A percentile compares a stretch with the other conserved stretches of the same genome.
phyloP scores from a whole-genome alignment of 1,139 yeast genomes.

The Komagataea norvegica region DNA sequence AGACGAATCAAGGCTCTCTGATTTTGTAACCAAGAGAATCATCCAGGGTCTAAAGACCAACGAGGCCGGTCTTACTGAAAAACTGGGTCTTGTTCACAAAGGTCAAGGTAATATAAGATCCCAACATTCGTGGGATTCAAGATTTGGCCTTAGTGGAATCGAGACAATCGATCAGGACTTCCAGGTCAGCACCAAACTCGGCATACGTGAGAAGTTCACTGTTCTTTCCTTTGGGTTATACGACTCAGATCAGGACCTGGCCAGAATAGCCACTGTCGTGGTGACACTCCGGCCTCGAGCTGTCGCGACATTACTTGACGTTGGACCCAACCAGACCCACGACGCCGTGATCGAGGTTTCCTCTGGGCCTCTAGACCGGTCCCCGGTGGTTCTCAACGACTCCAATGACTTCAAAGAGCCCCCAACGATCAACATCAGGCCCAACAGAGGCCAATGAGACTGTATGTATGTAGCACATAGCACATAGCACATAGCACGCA shows the following conservation, averaged over 20 bases:
- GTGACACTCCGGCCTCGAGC: constrained; percentile 17
- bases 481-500: no score
- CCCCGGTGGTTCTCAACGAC: constrained; percentile 27
- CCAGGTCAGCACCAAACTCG: constrained; percentile 12
- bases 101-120: constrained; percentile 6
- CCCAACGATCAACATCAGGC: constrained; percentile 27
- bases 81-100: constrained; percentile 17
- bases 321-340: constrained; percentile 19
- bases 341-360: constrained; percentile 30
- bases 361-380: constrained; percentile 25
- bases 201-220: constrained; percentile 23
- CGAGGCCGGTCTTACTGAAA: constrained; percentile 29
- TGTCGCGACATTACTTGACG: constrained; percentile 16
- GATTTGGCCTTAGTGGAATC: constrained; percentile 28
- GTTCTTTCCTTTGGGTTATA: constrained; percentile 29
- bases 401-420: constrained; percentile 19
- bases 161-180: constrained; percentile 32
- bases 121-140: constrained; percentile 10
- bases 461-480: no score
- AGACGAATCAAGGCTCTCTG: constrained; percentile 14
- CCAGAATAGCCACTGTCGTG: constrained; percentile 26
- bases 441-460: no score
- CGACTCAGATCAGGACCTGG: constrained; percentile 22
- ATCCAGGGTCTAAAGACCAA: constrained; percentile 31
- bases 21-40: constrained; percentile 28